phyloP scores from a whole-genome alignment of 345 rosid genomes.

The Chamaenerion angustifolium region DNA sequence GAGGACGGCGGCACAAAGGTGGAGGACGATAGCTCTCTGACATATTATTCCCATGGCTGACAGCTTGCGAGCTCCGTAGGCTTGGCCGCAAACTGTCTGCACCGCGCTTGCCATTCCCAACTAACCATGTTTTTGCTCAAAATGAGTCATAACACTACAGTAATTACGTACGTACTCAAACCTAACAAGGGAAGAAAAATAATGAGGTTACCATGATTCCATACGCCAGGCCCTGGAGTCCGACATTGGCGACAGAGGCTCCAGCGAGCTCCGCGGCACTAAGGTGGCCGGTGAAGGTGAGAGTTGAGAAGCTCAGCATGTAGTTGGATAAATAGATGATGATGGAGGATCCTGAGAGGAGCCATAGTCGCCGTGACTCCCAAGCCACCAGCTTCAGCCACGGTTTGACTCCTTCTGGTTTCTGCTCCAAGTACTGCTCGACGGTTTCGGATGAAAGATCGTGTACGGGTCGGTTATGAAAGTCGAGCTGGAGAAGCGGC shows the following conservation, averaged over 20 bases:
- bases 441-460: conserved; percentile 36
- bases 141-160: no score
- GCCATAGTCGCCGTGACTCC: conserved; percentile 77
- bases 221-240: conserved; percentile 82
- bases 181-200: no score
- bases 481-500: conserved; percentile 31
- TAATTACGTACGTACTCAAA: no score
- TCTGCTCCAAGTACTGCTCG: conserved; percentile 40
- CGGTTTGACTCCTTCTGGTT: conserved; percentile 30
- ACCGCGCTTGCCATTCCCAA: conserved; percentile 98
- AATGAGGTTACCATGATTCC: conserved; percentile 53
- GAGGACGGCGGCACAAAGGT: conserved; percentile 55
- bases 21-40: conserved; percentile 75
- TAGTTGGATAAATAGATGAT: conserved; percentile 44
- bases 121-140: conserved; percentile 13
- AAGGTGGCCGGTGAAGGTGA: conserved; percentile 58
- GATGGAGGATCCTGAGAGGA: conserved; percentile 56
- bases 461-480: conserved; percentile 19
- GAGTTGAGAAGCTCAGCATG: conserved; percentile 69
- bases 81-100: conserved; percentile 92
- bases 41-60: conserved; percentile 73
- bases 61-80: conserved; percentile 71
- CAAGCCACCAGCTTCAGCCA: conserved; percentile 53
- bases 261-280: conserved; percentile 72
- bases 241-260: conserved; percentile 68